Conservation (phyloP, 2,329 filamentous ascomycete species). For the Cadophora gregata region DNA sequence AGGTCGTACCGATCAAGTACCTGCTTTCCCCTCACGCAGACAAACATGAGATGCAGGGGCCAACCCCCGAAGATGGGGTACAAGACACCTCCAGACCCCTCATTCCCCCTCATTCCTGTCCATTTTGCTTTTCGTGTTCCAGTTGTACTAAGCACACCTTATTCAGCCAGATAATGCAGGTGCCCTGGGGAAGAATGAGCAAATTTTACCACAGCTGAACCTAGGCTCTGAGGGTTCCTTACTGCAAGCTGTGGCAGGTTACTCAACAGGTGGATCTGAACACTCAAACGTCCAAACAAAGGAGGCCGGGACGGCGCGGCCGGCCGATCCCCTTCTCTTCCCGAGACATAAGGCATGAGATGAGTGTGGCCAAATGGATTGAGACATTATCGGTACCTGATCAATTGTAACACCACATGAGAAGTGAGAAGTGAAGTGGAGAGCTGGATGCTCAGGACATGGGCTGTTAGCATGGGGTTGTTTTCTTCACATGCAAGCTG, state of each 20-base stretch:
- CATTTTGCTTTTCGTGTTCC: not conserved
- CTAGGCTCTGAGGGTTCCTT: not conserved
- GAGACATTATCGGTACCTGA: conserved; percentile 15
- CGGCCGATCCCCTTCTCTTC: not conserved
- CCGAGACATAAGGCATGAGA: conserved; percentile 5
- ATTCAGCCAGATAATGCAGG: not conserved
- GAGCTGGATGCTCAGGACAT: not conserved
- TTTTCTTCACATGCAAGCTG: not conserved
- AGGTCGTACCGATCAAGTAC: conserved; percentile 12
- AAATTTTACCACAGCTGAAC: not conserved
- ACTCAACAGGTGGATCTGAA: not conserved
- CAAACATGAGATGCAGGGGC: conserved; percentile 4
- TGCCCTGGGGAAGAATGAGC: not conserved
- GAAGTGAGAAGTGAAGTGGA: too few relatives aligned
- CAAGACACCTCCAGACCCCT: not conserved
- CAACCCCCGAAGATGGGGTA: not conserved
- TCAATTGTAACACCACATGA: conserved; percentile 2
- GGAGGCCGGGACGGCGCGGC: not conserved
- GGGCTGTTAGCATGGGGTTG: not conserved
- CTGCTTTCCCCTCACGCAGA: not conserved
- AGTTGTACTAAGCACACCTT: not conserved
- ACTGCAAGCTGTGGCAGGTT: not conserved
- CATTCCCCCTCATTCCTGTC: not conserved
- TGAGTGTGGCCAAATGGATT: not conserved
- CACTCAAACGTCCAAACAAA: conserved; percentile 3